These are phyloP conservation scores for Metrosideros polymorpha DNA, from an alignment of 441 rosid genomes.

Conservation along the genomic window DNA sequence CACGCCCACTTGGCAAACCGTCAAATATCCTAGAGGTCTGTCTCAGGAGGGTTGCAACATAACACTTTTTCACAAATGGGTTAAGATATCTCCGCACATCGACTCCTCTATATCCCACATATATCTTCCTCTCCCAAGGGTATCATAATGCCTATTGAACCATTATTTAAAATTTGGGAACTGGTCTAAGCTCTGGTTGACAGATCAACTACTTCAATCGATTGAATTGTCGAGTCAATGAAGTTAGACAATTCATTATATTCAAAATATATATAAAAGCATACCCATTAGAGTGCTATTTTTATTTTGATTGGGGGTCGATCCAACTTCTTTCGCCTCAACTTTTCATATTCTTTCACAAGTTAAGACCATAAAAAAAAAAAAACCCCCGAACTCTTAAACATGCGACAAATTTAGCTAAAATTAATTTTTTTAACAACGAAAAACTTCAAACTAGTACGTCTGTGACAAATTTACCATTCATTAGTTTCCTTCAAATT, in stretches of 20 bases:
- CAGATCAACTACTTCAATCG: background rate
- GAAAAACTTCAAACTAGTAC: too few relatives aligned
- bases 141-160: background rate
- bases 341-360: background rate
- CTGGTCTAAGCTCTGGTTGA: fast-evolving
- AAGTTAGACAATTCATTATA: background rate
- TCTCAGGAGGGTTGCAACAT: too few relatives aligned
- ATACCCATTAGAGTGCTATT: background rate
- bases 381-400: too few relatives aligned
- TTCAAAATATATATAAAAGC: background rate
- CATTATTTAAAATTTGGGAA: background rate
- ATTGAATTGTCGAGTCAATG: background rate
- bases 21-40: too few relatives aligned
- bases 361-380: too few relatives aligned
- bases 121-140: background rate
- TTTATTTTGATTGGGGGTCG: background rate
- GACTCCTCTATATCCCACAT: background rate
- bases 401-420: too few relatives aligned
- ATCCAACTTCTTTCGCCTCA: background rate
- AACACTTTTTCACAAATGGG: too few relatives aligned
- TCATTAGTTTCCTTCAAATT: too few relatives aligned
- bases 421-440: too few relatives aligned
- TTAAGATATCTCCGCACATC: too few relatives aligned
- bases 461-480: too few relatives aligned
- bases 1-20: too few relatives aligned